These are phyloP conservation scores for Xylaria polymorpha DNA, from an alignment of 2,329 filamentous ascomycete species.

Conservation along the genomic window DNA sequence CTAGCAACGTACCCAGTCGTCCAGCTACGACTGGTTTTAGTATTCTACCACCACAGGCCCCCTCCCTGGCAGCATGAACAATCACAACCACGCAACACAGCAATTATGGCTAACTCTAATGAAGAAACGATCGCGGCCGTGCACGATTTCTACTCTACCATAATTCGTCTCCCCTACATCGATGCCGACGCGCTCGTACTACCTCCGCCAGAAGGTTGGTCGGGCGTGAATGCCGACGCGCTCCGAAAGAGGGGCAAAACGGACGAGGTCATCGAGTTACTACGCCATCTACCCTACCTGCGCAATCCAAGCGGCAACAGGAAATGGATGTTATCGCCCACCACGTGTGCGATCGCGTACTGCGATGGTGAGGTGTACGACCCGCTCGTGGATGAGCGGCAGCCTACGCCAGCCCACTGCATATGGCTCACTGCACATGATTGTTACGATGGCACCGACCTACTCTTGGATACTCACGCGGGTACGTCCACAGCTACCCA, in stretches of 20 bases:
- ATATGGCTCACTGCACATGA: slow-evolving; percentile 10
- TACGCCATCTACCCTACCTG: background rate
- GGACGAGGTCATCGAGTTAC: slow-evolving; percentile 5
- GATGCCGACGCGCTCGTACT: no score
- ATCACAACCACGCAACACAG: background rate
- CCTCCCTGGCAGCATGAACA: background rate
- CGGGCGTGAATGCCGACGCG: background rate
- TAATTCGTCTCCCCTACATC: background rate
- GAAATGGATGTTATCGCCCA: slow-evolving; percentile 11
- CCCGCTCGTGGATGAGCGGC: background rate
- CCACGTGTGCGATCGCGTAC: background rate
- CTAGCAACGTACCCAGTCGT: no score
- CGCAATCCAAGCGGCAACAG: background rate
- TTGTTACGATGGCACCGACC: background rate
- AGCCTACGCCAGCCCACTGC: slow-evolving; percentile 2
- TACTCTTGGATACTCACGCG: background rate
- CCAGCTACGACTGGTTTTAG: no score
- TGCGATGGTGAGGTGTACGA: background rate
- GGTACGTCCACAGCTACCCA: no score
- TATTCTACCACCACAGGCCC: no score
- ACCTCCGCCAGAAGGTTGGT: background rate
- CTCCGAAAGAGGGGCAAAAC: slow-evolving; percentile 9
- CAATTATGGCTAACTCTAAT: background rate
- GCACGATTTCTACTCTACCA: slow-evolving; percentile 5
- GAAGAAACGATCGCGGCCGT: background rate